Percentiles rank a stretch among this genome's conserved stretches.
These are phyloP conservation scores for Saturnispora sanitii DNA, from an alignment of 805 yeast genomes.

Conservation along the genomic window DNA sequence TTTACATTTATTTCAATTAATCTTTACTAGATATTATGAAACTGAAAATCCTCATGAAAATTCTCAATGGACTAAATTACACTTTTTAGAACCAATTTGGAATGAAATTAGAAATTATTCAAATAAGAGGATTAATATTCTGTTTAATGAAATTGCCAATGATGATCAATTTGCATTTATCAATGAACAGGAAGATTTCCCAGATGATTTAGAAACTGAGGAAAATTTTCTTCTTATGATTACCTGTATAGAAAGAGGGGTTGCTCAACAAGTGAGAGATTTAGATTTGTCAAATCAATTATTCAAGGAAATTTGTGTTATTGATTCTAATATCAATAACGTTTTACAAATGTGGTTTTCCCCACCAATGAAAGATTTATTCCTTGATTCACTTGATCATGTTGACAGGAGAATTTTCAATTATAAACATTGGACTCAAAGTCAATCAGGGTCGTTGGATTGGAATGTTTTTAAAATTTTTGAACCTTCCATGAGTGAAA, in stretches of 20 bases:
- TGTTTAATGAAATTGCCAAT: conserved; percentile 16
- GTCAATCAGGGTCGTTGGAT: conserved; percentile 11
- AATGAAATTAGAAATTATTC: conserved; percentile 7
- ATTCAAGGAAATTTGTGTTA: conserved; percentile 35
- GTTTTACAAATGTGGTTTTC: conserved; percentile 26
- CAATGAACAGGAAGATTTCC: conserved; percentile 8
- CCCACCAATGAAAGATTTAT: conserved; percentile 34
- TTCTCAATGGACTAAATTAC: conserved; percentile 7
- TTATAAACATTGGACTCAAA: conserved; percentile 17
- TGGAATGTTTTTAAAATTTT: conserved; percentile 27
- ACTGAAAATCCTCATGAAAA: conserved; percentile 6
- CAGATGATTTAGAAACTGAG: conserved; percentile 5
- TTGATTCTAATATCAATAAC: conserved; percentile 24
- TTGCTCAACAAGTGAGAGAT: conserved; percentile 16
- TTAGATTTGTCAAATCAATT: conserved; percentile 21
- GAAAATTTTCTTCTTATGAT: conserved; percentile 11
- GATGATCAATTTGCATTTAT: conserved; percentile 21
- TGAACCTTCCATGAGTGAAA: conserved; percentile 42
- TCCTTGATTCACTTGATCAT: conserved; percentile 33
- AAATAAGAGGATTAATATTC: conserved; percentile 12
- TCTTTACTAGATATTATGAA: conserved; percentile 18
- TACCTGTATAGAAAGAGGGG: conserved; percentile 12
- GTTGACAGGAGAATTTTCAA: conserved; percentile 27
- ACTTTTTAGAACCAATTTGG: conserved; percentile 21
- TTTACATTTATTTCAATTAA: conserved; percentile 21